These are phyloP conservation scores for Boletellus sp. DNA, from an alignment of 768 basidiomycete genomes.

Conservation along the genomic window DNA sequence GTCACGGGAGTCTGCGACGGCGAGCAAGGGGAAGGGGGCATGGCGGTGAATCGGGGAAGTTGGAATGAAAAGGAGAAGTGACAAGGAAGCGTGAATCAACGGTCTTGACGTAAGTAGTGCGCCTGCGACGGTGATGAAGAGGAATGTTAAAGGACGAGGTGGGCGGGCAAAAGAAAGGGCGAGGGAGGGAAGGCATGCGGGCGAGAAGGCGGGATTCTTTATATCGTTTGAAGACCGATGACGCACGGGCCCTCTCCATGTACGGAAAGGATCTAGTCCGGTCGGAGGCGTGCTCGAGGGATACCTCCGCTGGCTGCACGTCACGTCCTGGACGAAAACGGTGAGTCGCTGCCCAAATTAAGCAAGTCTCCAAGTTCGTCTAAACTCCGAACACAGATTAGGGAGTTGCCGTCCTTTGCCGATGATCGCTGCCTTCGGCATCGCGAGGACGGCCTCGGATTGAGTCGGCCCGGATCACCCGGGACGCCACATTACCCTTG, in stretches of 20 bases:
- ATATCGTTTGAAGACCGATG: conserved; percentile 21
- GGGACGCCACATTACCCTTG: too few species aligned
- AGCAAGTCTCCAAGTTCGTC: conserved; percentile 28
- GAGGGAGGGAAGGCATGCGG: conserved; percentile 8
- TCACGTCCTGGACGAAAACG: conserved; percentile 6
- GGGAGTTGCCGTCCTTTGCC: conserved; percentile 14
- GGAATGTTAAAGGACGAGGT: conserved; percentile 16
- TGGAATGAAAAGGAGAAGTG: conserved; percentile 11
- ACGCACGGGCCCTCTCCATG: conserved; percentile 29
- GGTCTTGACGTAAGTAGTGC: conserved; percentile 23
- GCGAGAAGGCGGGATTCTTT: conserved; percentile 15
- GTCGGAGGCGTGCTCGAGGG: conserved; percentile 21
- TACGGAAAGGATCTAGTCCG: conserved; percentile 18
- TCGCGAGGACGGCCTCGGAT: too few species aligned
- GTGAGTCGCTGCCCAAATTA: conserved; percentile 19
- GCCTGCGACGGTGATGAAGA: conserved; percentile 6
- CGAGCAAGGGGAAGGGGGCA: conserved; percentile 23
- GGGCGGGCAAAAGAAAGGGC: conserved; percentile 8
- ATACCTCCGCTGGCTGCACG: conserved; percentile 19
- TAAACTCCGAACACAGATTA: conserved; percentile 13
- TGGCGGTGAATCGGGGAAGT: conserved; percentile 26
- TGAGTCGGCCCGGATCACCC: too few species aligned
- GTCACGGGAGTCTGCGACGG: conserved; percentile 24
- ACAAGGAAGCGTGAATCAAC: conserved; percentile 10
- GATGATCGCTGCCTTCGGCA: conserved; percentile 15